Percentiles rank a stretch among this genome's conserved stretches.
phyloP scores from a whole-genome alignment of 208 protist species.

The Herpetomonas muscarum region DNA sequence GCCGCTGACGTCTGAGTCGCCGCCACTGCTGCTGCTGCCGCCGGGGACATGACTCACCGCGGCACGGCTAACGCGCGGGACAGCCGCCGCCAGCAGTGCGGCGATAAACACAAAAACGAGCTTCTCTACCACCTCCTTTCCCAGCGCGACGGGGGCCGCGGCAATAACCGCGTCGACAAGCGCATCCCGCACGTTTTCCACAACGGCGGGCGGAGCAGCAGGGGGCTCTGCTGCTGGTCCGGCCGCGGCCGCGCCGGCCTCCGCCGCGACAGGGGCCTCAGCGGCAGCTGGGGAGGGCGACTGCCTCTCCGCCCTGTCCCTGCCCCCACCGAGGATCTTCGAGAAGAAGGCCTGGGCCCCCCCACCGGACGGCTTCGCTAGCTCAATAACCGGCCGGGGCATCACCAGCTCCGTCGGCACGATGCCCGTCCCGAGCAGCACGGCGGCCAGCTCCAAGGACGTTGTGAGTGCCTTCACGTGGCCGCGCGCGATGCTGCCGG shows the following conservation, averaged over 20 bases:
- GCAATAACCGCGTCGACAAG: slow-evolving; percentile 66
- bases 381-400: slow-evolving; percentile 23
- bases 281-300: neutral
- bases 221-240: neutral
- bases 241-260: neutral
- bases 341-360: slow-evolving; percentile 59
- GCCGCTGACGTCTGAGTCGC: no score
- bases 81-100: slow-evolving; percentile 48
- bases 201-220: slow-evolving; percentile 12
- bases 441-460: slow-evolving; percentile 50
- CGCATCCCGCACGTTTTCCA: slow-evolving; percentile 36
- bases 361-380: slow-evolving; percentile 23
- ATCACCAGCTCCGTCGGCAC: slow-evolving; percentile 35
- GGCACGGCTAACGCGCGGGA: slow-evolving; percentile 35
- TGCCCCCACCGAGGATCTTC: slow-evolving; percentile 38
- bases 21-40: no score
- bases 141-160: slow-evolving; percentile 22
- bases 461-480: slow-evolving; percentile 31
- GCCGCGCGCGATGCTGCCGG: slow-evolving; percentile 16
- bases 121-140: slow-evolving; percentile 48
- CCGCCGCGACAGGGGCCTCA: neutral
- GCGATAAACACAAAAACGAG: slow-evolving; percentile 56
- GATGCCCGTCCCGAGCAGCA: slow-evolving; percentile 50
- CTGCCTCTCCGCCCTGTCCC: neutral
- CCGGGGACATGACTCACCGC: slow-evolving; percentile 4